Percentiles rank a stretch among this genome's conserved stretches.
phyloP scores from a whole-genome alignment of 148 eudicot genomes.

The Arbutus unedo region DNA sequence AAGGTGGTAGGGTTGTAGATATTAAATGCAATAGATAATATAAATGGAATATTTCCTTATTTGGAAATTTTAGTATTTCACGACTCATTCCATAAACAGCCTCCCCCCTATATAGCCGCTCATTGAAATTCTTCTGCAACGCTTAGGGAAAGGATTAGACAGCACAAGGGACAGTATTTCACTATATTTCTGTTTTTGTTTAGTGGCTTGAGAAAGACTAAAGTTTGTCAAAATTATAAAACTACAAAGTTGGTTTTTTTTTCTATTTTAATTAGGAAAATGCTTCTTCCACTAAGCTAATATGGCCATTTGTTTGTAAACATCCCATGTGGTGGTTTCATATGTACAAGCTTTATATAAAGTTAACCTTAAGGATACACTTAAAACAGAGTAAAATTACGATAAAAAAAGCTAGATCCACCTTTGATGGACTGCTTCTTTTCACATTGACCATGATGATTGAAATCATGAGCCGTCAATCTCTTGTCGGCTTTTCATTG shows the following conservation, averaged over 20 bases:
- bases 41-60: conserved; percentile 32
- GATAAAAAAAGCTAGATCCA: neutral
- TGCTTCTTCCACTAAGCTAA: neutral
- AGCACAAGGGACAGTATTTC: conserved; percentile 12
- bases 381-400: neutral
- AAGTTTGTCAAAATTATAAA: neutral
- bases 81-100: conserved; percentile 21
- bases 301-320: neutral
- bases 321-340: neutral
- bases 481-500: neutral
- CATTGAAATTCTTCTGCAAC: conserved; percentile 2
- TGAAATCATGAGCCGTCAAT: conserved; percentile 10
- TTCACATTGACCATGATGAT: neutral
- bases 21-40: neutral
- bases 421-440: neutral
- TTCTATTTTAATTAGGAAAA: neutral
- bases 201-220: neutral
- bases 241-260: neutral
- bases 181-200: conserved; percentile 1
- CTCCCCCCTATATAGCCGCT: conserved; percentile 1
- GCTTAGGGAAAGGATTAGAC: conserved; percentile 20
- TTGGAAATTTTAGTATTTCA: conserved; percentile 22
- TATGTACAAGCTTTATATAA: neutral
- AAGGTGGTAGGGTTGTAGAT: conserved; percentile 14
- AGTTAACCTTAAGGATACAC: neutral